Conservation (phyloP, 1,284 basidiomycete genomes). For the Sporisorium iseilematis-ciliati region DNA sequence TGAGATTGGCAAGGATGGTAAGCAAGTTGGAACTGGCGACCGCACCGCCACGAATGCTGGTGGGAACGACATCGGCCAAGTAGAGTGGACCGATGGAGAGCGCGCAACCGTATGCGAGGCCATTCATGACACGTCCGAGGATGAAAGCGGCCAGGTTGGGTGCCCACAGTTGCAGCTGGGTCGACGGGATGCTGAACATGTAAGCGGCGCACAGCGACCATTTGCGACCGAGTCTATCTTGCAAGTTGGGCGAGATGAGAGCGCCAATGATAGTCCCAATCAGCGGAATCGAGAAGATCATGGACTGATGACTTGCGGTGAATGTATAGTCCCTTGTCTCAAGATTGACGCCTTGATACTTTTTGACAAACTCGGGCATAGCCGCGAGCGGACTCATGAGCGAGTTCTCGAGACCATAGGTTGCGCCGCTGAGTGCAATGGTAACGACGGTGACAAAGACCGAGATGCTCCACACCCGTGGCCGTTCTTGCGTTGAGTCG, state of each 20-base stretch:
- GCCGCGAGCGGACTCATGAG: constrained; percentile 59
- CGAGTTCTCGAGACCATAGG: constrained; percentile 55
- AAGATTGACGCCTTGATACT: constrained; percentile 54
- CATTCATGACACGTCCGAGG: constrained; percentile 58
- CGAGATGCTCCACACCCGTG: constrained; percentile 36
- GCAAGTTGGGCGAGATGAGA: constrained; percentile 43
- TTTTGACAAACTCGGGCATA: constrained; percentile 53
- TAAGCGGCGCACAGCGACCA: constrained; percentile 55
- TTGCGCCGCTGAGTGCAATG: constrained; percentile 50
- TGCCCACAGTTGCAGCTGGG: constrained; percentile 58
- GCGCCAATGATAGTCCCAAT: constrained; percentile 59
- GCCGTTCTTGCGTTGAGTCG: constrained; percentile 5
- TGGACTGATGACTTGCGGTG: constrained; percentile 54
- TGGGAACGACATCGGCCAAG: constrained; percentile 56
- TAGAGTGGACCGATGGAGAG: constrained; percentile 57
- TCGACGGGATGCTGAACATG: constrained; percentile 53
- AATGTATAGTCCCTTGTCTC: constrained; percentile 51
- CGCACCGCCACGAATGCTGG: constrained; percentile 54
- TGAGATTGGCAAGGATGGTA: constrained; percentile 52
- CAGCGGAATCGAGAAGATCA: constrained; percentile 59
- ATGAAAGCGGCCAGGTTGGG: constrained; percentile 60
- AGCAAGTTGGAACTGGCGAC: constrained; percentile 55
- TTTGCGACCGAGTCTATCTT: constrained; percentile 54
- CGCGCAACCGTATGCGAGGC: constrained; percentile 54
- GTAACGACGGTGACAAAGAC: constrained; percentile 49